Conservation (phyloP, 768 basidiomycete species). For the Coprinopsis sp. region DNA sequence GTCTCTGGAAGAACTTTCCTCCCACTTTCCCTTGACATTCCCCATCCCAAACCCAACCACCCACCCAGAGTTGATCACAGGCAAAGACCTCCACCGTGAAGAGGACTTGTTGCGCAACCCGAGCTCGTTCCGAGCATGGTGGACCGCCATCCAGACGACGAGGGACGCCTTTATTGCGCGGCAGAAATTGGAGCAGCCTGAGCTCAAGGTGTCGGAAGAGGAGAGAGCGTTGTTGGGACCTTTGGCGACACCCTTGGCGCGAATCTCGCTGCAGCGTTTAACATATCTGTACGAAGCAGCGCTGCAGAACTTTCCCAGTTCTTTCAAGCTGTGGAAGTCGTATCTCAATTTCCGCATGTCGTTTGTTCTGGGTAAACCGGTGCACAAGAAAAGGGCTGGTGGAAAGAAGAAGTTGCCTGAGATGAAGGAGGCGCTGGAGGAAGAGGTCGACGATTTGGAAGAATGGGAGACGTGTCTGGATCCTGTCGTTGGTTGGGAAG, state of each 20-base stretch:
- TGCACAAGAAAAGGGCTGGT: slow-evolving; percentile 71
- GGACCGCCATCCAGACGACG: slow-evolving; percentile 74
- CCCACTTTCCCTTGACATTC: slow-evolving; percentile 76
- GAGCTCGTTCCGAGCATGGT: slow-evolving; percentile 89
- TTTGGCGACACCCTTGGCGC: slow-evolving; percentile 65
- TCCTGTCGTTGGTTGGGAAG: slow-evolving; percentile 88
- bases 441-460: slow-evolving; percentile 73
- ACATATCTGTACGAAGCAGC: slow-evolving; percentile 95
- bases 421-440: slow-evolving; percentile 86
- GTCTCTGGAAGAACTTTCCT: slow-evolving; percentile 44
- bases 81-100: slow-evolving; percentile 79
- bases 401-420: slow-evolving; percentile 90
- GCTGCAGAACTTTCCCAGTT: slow-evolving; percentile 77
- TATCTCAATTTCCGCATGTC: slow-evolving; percentile 81
- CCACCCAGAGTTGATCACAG: slow-evolving; percentile 68
- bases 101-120: slow-evolving; percentile 93
- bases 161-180: slow-evolving; percentile 58
- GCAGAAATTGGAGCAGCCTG: slow-evolving; percentile 49
- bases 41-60: slow-evolving; percentile 81
- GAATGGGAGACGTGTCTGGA: slow-evolving; percentile 87
- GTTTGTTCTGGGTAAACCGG: slow-evolving; percentile 77
- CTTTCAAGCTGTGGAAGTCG: slow-evolving; percentile 94
- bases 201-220: slow-evolving; percentile 44
- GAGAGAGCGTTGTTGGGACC: slow-evolving; percentile 66
- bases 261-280: slow-evolving; percentile 76